Conservation (phyloP, 176 grass and related monocot species). For the Canna indica region DNA sequence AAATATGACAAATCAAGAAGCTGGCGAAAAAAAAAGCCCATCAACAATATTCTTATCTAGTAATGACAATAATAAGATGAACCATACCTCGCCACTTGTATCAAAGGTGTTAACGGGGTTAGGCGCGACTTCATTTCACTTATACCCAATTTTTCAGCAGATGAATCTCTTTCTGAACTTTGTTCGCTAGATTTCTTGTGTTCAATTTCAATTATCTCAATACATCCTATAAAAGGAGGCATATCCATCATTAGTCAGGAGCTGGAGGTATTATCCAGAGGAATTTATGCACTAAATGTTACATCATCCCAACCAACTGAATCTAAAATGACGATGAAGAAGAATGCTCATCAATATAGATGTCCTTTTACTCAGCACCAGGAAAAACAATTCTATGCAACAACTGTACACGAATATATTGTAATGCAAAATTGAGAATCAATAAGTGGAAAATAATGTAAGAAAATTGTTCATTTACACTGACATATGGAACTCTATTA, state of each 20-base stretch:
- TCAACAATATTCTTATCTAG: background rate
- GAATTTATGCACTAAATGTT: background rate
- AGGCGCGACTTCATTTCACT: background rate
- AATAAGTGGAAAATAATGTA: background rate
- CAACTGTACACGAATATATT: too few species aligned
- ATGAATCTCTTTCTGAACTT: slow-evolving; percentile 1
- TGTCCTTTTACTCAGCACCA: too few species aligned
- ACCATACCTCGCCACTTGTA: slow-evolving; percentile 17
- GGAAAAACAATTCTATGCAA: too few species aligned
- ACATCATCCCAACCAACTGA: background rate
- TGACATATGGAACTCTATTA: too few species aligned
- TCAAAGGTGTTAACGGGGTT: slow-evolving; percentile 18
- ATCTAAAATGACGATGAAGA: background rate
- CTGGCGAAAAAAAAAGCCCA: background rate
- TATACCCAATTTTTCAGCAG: background rate
- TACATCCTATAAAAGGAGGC: slow-evolving; percentile 11
- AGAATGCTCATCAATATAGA: background rate
- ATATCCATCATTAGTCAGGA: background rate
- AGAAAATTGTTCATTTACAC: too few species aligned
- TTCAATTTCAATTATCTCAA: slow-evolving; percentile 20
- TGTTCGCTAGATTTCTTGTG: slow-evolving; percentile 12
- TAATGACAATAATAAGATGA: background rate
- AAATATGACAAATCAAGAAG: background rate
- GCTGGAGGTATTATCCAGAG: background rate
- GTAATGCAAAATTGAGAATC: too few species aligned